Percentiles rank a stretch among this genome's conserved stretches.
These are phyloP conservation scores for Chlorella variabilis DNA, from an alignment of 163 green algal genomes.

Conservation along the genomic window DNA sequence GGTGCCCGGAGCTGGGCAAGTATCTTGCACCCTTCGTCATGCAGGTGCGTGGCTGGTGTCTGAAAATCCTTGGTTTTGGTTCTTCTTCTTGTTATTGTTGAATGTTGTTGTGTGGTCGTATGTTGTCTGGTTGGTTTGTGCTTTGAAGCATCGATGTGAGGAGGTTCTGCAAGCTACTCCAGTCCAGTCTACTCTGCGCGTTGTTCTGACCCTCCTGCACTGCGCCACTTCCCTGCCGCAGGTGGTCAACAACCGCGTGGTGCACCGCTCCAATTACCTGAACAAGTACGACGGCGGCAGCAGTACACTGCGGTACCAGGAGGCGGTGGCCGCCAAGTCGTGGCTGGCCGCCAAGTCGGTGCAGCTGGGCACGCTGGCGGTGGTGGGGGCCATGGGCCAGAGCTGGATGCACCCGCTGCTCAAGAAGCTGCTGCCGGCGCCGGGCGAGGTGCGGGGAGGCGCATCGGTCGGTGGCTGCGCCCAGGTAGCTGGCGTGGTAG, in stretches of 20 bases:
- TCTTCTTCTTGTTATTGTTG: background rate
- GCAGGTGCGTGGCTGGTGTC: constrained; percentile 23
- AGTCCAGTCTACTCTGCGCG: no score
- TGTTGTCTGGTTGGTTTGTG: no score
- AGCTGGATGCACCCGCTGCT: constrained; percentile 47
- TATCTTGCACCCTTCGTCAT: constrained; percentile 71
- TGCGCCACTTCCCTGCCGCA: no score
- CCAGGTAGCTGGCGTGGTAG: background rate
- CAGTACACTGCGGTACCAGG: constrained; percentile 45
- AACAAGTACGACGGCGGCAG: constrained; percentile 18
- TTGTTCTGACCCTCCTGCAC: no score
- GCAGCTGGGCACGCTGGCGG: constrained; percentile 19
- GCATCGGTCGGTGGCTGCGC: background rate
- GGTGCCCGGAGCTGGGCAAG: constrained; percentile 11
- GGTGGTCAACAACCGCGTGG: constrained; percentile 68
- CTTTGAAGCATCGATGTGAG: no score
- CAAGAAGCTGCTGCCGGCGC: constrained; percentile 56
- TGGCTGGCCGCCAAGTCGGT: constrained; percentile 17
- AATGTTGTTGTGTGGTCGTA: no score
- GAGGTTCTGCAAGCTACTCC: no score
- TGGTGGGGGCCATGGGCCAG: constrained; percentile 23
- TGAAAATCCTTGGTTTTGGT: no score
- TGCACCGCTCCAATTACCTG: constrained; percentile 63
- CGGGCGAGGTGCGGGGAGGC: constrained; percentile 40
- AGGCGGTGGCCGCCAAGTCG: constrained; percentile 9